These are phyloP conservation scores for Lichenothelia convexa DNA, from an alignment of 495 filamentous ascomycete genomes.

Conservation along the genomic window DNA sequence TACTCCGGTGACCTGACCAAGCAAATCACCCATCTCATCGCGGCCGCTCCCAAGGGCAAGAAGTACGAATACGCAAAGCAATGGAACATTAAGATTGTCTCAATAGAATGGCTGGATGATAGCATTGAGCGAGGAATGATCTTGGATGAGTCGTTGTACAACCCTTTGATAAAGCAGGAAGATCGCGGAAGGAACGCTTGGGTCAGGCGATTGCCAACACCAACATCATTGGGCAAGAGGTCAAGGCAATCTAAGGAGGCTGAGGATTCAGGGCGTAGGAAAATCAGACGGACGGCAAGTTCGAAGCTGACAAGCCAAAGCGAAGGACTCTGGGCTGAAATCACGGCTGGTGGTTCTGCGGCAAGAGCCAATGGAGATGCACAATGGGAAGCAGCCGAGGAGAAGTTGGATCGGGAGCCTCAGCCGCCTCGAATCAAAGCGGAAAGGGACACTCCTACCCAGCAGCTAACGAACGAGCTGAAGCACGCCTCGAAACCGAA, in stretches of 20 bases:
- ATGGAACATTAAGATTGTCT: constrained; percentile 64
- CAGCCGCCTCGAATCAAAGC: background rate
- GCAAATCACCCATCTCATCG: constrained; percentile 71
- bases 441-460: background rate
- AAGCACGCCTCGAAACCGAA: background rate
- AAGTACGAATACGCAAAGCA: constrained; percentile 73
- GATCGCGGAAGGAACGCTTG: constrained; percentile 66
- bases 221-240: constrained; percentile 28
- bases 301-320: constrained; percentile 61
- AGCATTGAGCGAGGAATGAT: constrained; percentile 85
- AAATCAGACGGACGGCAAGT: constrained; percentile 65
- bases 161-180: constrained; percentile 46
- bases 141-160: constrained; percentile 66
- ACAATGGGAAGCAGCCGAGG: background rate
- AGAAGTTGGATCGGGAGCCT: background rate
- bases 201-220: constrained; percentile 22
- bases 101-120: constrained; percentile 68
- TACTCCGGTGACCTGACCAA: constrained; percentile 78
- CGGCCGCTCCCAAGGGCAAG: constrained; percentile 54
- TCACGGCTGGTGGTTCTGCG: constrained; percentile 39
- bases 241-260: constrained; percentile 15
- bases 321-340: constrained; percentile 72
- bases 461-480: background rate
- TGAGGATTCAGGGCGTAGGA: constrained; percentile 35
- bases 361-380: constrained; percentile 18